Conservation (phyloP, 1,284 basidiomycete genomes). For the Anthracocystis panici-leucophaei region DNA sequence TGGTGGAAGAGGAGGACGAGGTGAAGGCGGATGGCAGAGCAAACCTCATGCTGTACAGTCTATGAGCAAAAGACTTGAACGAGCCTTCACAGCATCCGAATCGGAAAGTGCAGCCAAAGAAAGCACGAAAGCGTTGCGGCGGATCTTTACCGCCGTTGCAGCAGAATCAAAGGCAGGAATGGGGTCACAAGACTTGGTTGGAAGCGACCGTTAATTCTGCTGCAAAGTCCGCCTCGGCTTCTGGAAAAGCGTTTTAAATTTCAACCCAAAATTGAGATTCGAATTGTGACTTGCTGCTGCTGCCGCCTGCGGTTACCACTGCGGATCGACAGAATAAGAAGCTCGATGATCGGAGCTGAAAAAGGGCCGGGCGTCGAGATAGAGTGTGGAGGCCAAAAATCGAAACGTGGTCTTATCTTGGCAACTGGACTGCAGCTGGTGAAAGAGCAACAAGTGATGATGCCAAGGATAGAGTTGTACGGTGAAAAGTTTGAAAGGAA, state of each 20-base stretch:
- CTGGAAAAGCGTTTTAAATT: constrained; percentile 4
- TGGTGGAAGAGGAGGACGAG: constrained; percentile 18
- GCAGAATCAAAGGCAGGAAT: constrained; percentile 1
- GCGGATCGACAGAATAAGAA: not conserved
- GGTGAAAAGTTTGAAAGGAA: not conserved
- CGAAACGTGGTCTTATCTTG: constrained; percentile 1
- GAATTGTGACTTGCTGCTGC: constrained; percentile 6
- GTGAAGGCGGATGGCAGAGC: constrained; percentile 18
- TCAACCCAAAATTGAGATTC: not conserved
- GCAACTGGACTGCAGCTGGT: not conserved
- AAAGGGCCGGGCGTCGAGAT: not conserved
- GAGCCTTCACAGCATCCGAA: constrained; percentile 2
- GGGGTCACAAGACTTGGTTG: constrained; percentile 4
- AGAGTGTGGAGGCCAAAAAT: constrained; percentile 11
- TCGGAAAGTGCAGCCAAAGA: too few species aligned
- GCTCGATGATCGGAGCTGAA: constrained; percentile 5
- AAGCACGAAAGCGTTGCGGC: too few species aligned
- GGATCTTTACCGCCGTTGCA: too few species aligned
- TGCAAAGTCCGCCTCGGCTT: not conserved
- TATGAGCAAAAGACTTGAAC: not conserved
- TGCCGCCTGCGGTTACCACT: not conserved
- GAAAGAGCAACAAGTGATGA: not conserved
- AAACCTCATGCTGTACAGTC: constrained; percentile 17
- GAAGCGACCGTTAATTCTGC: not conserved
- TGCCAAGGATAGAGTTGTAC: not conserved